phyloP scores from a whole-genome alignment of 1,284 basidiomycete species.

The Lentinula novae-zelandiae region DNA sequence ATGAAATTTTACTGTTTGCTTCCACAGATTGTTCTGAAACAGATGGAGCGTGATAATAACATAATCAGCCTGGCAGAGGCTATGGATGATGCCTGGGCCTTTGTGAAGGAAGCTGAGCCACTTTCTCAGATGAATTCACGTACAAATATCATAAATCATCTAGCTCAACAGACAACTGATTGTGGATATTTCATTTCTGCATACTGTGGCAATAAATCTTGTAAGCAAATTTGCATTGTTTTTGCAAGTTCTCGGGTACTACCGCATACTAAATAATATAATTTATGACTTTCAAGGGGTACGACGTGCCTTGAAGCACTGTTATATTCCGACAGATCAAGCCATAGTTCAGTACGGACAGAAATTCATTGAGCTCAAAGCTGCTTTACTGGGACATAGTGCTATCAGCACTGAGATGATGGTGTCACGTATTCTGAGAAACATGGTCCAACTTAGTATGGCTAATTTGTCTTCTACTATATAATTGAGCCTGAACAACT shows the following conservation, averaged over 20 bases:
- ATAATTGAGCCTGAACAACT: too few relatives aligned
- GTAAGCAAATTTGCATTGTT: not conserved
- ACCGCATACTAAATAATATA: not conserved
- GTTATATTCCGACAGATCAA: not conserved
- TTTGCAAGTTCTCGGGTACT: not conserved
- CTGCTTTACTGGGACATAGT: not conserved
- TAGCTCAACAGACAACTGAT: not conserved
- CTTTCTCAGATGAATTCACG: not conserved
- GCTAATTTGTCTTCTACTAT: too few relatives aligned
- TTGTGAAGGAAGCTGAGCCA: not conserved
- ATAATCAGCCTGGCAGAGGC: not conserved
- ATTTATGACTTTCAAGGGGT: too few relatives aligned
- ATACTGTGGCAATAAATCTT: not conserved
- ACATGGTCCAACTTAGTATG: not conserved
- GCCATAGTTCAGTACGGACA: not conserved
- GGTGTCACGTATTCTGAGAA: not conserved
- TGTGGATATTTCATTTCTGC: conserved; percentile 2
- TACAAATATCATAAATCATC: not conserved
- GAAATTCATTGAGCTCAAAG: not conserved
- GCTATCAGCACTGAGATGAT: not conserved
- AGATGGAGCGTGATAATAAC: not conserved
- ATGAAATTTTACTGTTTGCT: not conserved
- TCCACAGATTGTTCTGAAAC: not conserved
- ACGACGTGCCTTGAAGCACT: not conserved
- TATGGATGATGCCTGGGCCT: not conserved